Evolutionary conservation across 208 protist genomes (phyloP).

Genomic region (Naegleria lovaniensis): DNA sequence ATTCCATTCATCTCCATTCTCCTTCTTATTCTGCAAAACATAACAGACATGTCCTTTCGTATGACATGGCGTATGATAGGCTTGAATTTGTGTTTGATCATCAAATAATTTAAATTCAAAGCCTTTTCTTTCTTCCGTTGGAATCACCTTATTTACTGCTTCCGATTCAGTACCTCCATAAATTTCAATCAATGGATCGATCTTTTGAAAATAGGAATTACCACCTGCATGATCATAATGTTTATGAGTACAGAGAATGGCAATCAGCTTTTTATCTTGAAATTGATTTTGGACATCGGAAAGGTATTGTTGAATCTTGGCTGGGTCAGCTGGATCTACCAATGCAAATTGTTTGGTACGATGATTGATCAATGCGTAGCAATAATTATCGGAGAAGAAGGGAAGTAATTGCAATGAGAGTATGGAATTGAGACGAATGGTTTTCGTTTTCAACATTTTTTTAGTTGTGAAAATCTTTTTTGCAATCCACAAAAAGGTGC

Average conservation of each 20-base stretch:
- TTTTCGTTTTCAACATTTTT: background rate
- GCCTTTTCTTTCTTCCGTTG: background rate
- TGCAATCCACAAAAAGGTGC: too few relatives aligned
- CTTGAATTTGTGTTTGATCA: background rate
- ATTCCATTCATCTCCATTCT: background rate
- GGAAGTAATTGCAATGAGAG: background rate
- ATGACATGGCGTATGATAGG: background rate
- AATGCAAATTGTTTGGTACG: background rate
- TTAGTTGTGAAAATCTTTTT: too few relatives aligned
- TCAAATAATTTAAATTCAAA: background rate
- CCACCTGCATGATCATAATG: constrained; percentile 12
- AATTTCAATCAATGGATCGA: background rate
- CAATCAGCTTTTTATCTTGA: background rate
- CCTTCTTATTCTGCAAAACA: background rate
- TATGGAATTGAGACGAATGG: background rate
- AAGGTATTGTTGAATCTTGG: background rate
- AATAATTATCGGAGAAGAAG: background rate
- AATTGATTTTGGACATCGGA: background rate
- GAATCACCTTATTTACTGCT: background rate
- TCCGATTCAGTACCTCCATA: background rate
- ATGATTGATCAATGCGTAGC: background rate
- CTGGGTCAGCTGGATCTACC: background rate
- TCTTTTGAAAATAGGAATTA: background rate
- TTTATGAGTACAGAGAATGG: background rate
- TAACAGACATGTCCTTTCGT: background rate